Evolutionary conservation across 75 land plant genomes (phyloP), one percentile per base, ranked within the genome.

Genomic region (Pseudotsuga menziesii): DNA sequence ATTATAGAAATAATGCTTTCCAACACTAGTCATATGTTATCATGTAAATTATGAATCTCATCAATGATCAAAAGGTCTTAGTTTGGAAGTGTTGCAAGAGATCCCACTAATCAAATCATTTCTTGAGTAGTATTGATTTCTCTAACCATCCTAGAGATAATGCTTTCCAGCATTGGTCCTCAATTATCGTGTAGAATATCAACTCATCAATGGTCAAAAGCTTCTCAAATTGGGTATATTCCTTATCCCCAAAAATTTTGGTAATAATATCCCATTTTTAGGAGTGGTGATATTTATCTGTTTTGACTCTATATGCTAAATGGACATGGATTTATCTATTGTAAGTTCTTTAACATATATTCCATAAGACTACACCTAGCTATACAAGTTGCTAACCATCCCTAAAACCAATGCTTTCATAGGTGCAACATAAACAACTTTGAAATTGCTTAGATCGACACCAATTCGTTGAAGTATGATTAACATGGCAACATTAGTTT

Each of bases 331-430:
- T n/a, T n/a, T n/a, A n/a, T n/a, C n/a, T n/a, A n/a, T n/a, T n/a
- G n/a, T n/a, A n/a, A 93, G 82, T 76, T 96, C 99, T 76, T 83
- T 87, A 20, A 96, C 99, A 63, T 78, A 66, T 56, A 96, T 83
- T 75, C 83, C 87, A 86, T 90, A 96, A n/a, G 81, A 72, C 78
- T 89, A 74, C 78, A 96, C 74, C 14, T 97, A 86, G 63, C 90
- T 79, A 23, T 92, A 88, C 29, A 96, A 79, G 74, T 96, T 96
- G 0, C 94, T 94, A 59, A 93, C 97, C 48, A 96, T 80, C 79
- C 93, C 99, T 62, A 94, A 92, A 72, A 96, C 99, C 73, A 96
- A 82, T 61, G 99, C 99, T 78, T 93, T 96, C 99, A 96, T 96
- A 0, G 99, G 99, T 13, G 99, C 99, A 19, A 96, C 94, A 85